Base-by-base conservation (phyloP, 1,284 basidiomycete genomes). In the Phenoliferia sp. region DNA sequence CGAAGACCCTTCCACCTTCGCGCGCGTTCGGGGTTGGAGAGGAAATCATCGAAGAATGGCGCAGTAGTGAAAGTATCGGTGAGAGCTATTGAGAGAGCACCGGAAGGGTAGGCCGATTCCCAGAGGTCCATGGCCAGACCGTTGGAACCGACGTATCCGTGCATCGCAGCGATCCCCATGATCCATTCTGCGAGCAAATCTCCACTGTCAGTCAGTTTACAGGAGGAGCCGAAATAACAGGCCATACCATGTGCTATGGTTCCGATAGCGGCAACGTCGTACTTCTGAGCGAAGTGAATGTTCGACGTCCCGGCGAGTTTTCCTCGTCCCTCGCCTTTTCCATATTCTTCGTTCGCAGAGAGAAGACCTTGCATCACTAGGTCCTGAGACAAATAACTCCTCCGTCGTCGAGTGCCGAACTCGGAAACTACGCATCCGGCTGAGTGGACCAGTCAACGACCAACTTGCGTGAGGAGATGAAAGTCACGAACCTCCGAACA, bases 151-250 rank as follows among this genome's bases (percentile, higher is more conserved):
- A 87, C 84, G 77, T 96, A 96, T 1, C 92, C 55, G 19, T 84
- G 85, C 67, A 90, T 76, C 3, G 93, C 92, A 12, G 88, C 93
- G 62, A 94, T 84, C 85, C 88, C 94, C 94, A 97, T 97, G 77
- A 92, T 92, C 91, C 92, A 95, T 80, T 97, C 57, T 56, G 92
- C 78, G 69, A 19, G 64, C 16, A 60, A 60, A 28, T 35, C 26
- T 54, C 61, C 3, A 32, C 19, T 26, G 16, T 33, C 39, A 54
- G 50, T 9, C 39, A 12, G 39, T 44, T 22, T 22, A 44, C 39
- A 22, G 12, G 39, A 44, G 39, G 39, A 12, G 12, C 39, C 10
- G 10, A 26, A 19, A 54, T n/a, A n/a, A 26, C n/a, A 9, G 22
- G n/a, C 22, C 50, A 31, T 56, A 56, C 54, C 75, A 62, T 77